phyloP scores from a whole-genome alignment of 1,284 basidiomycete species.

The Cryptococcus floricola region DNA sequence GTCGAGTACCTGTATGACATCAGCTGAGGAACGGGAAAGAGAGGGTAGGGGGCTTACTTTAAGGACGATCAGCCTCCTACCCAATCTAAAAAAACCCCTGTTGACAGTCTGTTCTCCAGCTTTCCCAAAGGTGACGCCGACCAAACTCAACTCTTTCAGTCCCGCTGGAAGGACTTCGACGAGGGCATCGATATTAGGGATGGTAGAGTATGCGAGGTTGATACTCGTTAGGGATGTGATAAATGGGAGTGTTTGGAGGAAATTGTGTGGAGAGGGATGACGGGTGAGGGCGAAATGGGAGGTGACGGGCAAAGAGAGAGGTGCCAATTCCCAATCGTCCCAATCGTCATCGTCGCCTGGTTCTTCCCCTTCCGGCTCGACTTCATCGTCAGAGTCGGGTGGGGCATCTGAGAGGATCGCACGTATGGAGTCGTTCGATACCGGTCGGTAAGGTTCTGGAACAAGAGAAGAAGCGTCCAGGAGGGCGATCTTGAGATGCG shows the following conservation, averaged over 20 bases:
- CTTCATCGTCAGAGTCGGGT: neutral
- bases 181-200: slow-evolving; percentile 26
- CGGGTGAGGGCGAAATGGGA: slow-evolving; percentile 26
- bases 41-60: slow-evolving; percentile 16
- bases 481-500: slow-evolving; percentile 26
- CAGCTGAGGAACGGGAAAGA: neutral
- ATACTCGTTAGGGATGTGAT: slow-evolving; percentile 26
- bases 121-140: slow-evolving; percentile 4
- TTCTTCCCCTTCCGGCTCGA: neutral
- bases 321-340: slow-evolving; percentile 5
- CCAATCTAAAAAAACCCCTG: slow-evolving; percentile 19
- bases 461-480: slow-evolving; percentile 17
- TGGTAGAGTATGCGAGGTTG: slow-evolving; percentile 31
- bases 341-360: slow-evolving; percentile 13
- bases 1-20: slow-evolving; percentile 25
- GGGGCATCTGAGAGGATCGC: slow-evolving; percentile 16
- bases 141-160: slow-evolving; percentile 28
- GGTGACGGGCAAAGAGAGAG: neutral
- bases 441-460: slow-evolving; percentile 8
- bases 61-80: slow-evolving; percentile 31
- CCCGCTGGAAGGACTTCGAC: slow-evolving; percentile 20
- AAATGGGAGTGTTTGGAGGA: slow-evolving; percentile 22
- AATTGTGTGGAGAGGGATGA: slow-evolving; percentile 22
- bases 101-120: slow-evolving; percentile 9
- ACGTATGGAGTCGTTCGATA: slow-evolving; percentile 21